phyloP scores from a whole-genome alignment of 257 asterid species.

The Primulina huaijiensis region DNA sequence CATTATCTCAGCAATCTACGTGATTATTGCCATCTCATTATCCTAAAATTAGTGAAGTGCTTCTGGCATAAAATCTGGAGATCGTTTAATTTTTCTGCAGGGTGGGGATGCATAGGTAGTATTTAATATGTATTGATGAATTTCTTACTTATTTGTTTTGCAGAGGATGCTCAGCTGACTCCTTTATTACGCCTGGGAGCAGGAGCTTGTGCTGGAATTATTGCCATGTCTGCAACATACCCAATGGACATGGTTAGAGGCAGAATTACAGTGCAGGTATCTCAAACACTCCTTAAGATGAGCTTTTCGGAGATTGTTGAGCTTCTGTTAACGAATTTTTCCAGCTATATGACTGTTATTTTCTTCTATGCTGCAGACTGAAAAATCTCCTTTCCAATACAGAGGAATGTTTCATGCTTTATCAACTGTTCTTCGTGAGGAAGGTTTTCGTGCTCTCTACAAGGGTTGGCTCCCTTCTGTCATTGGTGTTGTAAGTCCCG shows the following conservation, averaged over 20 bases:
- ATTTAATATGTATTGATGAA: constrained; percentile 9
- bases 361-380: constrained; percentile 59
- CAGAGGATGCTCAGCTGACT: constrained; percentile 85
- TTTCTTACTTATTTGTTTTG: constrained; percentile 26
- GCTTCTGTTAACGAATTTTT: not conserved
- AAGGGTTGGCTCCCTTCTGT: constrained; percentile 99
- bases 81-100: constrained; percentile 2
- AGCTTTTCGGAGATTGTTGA: constrained; percentile 3
- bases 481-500: constrained; percentile 89
- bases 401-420: constrained; percentile 94
- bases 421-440: constrained; percentile 95
- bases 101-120: not conserved
- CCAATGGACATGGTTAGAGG: constrained; percentile 99
- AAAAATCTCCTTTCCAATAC: constrained; percentile 81
- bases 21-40: not conserved
- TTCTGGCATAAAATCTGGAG: not conserved
- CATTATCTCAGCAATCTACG: constrained; percentile 2
- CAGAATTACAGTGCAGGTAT: constrained; percentile 92
- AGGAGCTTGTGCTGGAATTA: constrained; percentile 99
- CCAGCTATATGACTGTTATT: constrained; percentile 9
- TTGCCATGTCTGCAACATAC: constrained; percentile 99
- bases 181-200: constrained; percentile 93
- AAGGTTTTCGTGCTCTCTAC: constrained; percentile 91
- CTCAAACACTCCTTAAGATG: constrained; percentile 7
- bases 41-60: not conserved